Conservation (phyloP, 345 rosid genomes). For the Isatis tinctoria region DNA sequence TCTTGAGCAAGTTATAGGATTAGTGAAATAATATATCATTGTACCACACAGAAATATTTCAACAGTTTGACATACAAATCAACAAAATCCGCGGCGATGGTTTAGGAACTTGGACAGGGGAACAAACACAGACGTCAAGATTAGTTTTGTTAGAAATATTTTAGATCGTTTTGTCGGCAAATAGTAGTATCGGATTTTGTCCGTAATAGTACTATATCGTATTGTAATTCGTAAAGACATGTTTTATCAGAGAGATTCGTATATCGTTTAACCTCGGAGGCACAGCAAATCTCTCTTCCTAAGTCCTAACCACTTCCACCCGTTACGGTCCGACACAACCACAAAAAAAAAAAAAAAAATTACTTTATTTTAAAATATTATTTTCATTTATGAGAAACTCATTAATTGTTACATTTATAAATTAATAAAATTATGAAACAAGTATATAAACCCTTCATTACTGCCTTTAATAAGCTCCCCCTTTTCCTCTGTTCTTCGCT, state of each 20-base stretch:
- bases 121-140: constrained; percentile 6
- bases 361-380: background rate
- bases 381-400: background rate
- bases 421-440: constrained; percentile 32
- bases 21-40: background rate
- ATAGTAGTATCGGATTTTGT: background rate
- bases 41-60: background rate
- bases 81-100: constrained; percentile 7
- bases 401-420: constrained; percentile 32
- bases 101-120: background rate
- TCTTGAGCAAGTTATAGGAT: background rate
- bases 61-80: background rate
- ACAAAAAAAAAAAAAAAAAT: background rate
- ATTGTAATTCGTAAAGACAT: background rate
- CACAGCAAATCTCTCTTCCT: constrained; percentile 24
- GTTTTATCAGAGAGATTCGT: background rate
- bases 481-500: constrained; percentile 18
- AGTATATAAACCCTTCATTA: constrained; percentile 30
- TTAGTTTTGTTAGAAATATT: background rate
- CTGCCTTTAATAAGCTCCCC: constrained; percentile 24
- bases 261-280: constrained; percentile 35
- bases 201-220: background rate
- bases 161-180: background rate
- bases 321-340: constrained; percentile 25
- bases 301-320: constrained; percentile 26